Evolutionary conservation across 164 flowering plant species (phyloP).

Genomic region (Malania oleifera): DNA sequence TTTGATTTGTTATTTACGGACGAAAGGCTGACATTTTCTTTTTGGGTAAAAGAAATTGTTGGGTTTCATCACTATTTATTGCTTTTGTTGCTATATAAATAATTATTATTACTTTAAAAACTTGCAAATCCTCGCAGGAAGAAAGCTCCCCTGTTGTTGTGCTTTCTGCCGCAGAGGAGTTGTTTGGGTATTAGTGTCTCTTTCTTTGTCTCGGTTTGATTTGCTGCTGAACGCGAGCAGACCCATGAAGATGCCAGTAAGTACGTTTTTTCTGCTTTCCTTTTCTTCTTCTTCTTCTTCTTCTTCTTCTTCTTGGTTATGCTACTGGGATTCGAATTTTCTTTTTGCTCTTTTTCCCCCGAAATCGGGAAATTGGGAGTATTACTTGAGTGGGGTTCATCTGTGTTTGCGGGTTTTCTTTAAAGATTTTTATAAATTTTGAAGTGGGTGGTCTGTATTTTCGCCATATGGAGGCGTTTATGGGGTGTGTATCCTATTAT

Average conservation of each 20-base stretch:
- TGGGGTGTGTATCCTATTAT: too few relatives aligned
- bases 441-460: too few relatives aligned
- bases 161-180: background rate
- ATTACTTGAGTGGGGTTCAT: too few relatives aligned
- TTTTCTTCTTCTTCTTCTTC: background rate
- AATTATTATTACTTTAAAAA: slow-evolving; percentile 23
- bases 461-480: too few relatives aligned
- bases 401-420: too few relatives aligned
- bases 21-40: slow-evolving; percentile 22
- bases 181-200: slow-evolving; percentile 2
- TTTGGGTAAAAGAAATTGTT: background rate
- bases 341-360: too few relatives aligned
- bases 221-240: background rate
- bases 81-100: slow-evolving; percentile 17
- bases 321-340: too few relatives aligned
- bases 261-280: background rate
- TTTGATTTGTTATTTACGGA: slow-evolving; percentile 2
- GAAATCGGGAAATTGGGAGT: too few relatives aligned
- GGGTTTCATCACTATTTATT: background rate
- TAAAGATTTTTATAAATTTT: too few relatives aligned
- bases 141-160: slow-evolving; percentile 9
- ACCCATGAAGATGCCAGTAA: too few relatives aligned
- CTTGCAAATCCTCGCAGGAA: slow-evolving; percentile 8
- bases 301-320: too few relatives aligned
- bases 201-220: slow-evolving; percentile 5